Evolutionary conservation across 768 basidiomycete species (phyloP).

Genomic region (Steccherinum ochraceum): DNA sequence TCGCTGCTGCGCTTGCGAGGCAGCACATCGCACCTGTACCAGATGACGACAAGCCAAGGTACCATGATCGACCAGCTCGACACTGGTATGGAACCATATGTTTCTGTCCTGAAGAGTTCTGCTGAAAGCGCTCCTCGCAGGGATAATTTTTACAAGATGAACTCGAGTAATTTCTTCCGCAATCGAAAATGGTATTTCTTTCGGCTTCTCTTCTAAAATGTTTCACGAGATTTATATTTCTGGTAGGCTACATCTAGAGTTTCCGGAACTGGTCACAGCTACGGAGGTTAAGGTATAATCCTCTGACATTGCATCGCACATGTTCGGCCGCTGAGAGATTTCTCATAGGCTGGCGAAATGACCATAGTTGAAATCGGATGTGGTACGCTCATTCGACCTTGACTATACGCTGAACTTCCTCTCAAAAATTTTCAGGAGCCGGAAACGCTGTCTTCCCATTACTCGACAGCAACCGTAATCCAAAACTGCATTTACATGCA

Average conservation of each 20-base stretch:
- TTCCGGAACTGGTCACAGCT: slow-evolving; percentile 76
- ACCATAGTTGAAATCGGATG: slow-evolving; percentile 88
- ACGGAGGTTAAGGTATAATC: slow-evolving; percentile 61
- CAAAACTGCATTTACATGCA: slow-evolving; percentile 64
- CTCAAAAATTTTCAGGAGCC: slow-evolving; percentile 49
- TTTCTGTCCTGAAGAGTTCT: background rate
- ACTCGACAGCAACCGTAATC: slow-evolving; percentile 76
- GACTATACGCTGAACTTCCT: background rate
- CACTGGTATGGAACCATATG: slow-evolving; percentile 48
- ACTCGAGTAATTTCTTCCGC: slow-evolving; percentile 86
- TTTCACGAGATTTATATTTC: background rate
- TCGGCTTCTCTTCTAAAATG: too few species aligned
- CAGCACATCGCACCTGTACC: slow-evolving; percentile 74
- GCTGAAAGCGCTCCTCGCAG: slow-evolving; percentile 41
- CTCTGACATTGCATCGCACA: too few species aligned
- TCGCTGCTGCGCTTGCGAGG: slow-evolving; percentile 59
- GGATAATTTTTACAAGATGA: slow-evolving; percentile 91
- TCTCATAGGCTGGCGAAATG: slow-evolving; percentile 67
- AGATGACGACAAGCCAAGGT: slow-evolving; percentile 60
- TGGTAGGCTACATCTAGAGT: slow-evolving; percentile 84
- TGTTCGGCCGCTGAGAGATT: too few species aligned
- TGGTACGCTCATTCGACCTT: slow-evolving; percentile 38
- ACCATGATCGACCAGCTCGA: slow-evolving; percentile 66
- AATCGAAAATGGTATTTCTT: slow-evolving; percentile 89
- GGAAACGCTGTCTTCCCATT: slow-evolving; percentile 95